Conservation (phyloP, 1,139 yeast species). For the Yamadazyma diospyri region DNA sequence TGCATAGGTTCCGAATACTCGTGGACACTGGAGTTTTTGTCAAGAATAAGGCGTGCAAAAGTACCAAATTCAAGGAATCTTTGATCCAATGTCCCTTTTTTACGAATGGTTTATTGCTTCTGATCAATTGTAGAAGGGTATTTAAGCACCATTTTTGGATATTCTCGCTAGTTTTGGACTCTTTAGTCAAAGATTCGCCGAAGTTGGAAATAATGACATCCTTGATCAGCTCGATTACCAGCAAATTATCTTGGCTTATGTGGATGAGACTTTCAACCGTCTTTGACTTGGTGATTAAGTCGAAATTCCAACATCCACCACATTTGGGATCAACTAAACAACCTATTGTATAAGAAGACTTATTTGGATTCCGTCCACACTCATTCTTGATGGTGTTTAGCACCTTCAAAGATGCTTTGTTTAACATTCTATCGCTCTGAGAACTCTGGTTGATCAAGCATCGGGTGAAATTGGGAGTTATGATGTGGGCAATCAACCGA, state of each 20-base stretch:
- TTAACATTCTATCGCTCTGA: slow-evolving; percentile 60
- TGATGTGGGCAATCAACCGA: slow-evolving; percentile 36
- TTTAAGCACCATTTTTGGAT: slow-evolving; percentile 68
- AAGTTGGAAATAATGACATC: slow-evolving; percentile 24
- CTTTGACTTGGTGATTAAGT: slow-evolving; percentile 71
- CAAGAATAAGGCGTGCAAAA: slow-evolving; percentile 56
- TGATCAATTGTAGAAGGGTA: slow-evolving; percentile 54
- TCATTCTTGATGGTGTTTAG: slow-evolving; percentile 41
- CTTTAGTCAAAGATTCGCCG: slow-evolving; percentile 17
- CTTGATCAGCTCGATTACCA: slow-evolving; percentile 14
- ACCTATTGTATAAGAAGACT: slow-evolving; percentile 47
- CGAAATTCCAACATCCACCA: slow-evolving; percentile 73
- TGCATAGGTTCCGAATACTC: slow-evolving; percentile 39
- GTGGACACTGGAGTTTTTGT: slow-evolving; percentile 19
- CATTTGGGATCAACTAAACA: slow-evolving; percentile 45
- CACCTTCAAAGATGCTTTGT: slow-evolving; percentile 60
- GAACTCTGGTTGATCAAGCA: slow-evolving; percentile 76
- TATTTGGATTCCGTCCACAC: slow-evolving; percentile 33
- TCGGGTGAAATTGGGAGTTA: slow-evolving; percentile 71
- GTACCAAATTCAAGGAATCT: slow-evolving; percentile 47
- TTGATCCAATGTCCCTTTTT: slow-evolving; percentile 28
- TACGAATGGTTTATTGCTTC: slow-evolving; percentile 39
- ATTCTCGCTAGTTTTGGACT: slow-evolving; percentile 31
- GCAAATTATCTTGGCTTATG: slow-evolving; percentile 6
- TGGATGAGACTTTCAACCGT: slow-evolving; percentile 51